These are phyloP conservation scores for Huntiella omanensis DNA, from an alignment of 2,329 filamentous ascomycete genomes.

Conservation along the genomic window DNA sequence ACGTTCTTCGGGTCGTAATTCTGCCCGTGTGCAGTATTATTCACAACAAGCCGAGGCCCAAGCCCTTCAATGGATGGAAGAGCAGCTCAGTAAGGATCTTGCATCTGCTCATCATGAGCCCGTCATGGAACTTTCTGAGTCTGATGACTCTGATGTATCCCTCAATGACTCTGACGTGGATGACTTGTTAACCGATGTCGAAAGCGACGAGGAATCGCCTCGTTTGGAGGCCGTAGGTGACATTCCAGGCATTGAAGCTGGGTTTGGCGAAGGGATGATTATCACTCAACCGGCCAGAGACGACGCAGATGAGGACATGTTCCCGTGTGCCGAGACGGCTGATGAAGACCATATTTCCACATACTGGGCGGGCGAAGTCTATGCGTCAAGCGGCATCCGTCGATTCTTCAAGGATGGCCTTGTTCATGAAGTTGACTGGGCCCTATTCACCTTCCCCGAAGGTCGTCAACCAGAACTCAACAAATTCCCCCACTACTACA, in stretches of 20 bases:
- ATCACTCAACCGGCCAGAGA: slow-evolving; percentile 87
- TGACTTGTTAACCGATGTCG: slow-evolving; percentile 7
- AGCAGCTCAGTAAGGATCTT: slow-evolving; percentile 13
- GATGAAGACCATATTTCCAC: slow-evolving; percentile 70
- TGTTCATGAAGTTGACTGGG: slow-evolving; percentile 90
- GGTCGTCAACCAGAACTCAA: slow-evolving; percentile 56
- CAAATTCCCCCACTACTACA: slow-evolving; percentile 31
- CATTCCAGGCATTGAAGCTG: slow-evolving; percentile 56
- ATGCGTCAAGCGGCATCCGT: slow-evolving; percentile 77
- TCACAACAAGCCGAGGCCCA: too few relatives aligned
- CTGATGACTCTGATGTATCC: slow-evolving; percentile 37
- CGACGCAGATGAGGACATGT: slow-evolving; percentile 68
- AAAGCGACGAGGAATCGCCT: slow-evolving; percentile 2
- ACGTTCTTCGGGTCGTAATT: too few relatives aligned
- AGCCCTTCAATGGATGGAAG: too few relatives aligned
- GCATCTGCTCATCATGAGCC: slow-evolving; percentile 23
- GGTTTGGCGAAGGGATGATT: slow-evolving; percentile 56
- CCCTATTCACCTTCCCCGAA: slow-evolving; percentile 61
- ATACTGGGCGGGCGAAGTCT: slow-evolving; percentile 64
- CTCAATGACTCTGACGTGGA: slow-evolving; percentile 30
- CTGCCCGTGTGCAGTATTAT: too few relatives aligned
- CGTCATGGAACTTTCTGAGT: slow-evolving; percentile 42
- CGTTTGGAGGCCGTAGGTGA: slow-evolving; percentile 43
- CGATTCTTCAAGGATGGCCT: slow-evolving; percentile 53
- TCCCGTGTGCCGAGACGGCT: slow-evolving; percentile 42